phyloP scores from a whole-genome alignment of 2,329 filamentous ascomycete genomes.

The Lizonia empirigonia region DNA sequence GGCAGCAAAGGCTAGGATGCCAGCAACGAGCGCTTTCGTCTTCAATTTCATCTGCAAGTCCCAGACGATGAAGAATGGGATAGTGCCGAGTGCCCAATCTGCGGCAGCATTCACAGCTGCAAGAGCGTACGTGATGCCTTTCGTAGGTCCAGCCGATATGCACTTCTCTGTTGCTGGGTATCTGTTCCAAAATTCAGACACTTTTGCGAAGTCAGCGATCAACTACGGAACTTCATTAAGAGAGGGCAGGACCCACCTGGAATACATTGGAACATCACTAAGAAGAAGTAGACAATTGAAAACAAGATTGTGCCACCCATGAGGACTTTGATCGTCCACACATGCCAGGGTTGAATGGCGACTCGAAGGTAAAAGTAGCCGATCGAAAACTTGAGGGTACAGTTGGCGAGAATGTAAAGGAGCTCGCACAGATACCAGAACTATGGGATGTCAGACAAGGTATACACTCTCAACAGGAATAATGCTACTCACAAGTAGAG shows the following conservation, averaged over 20 bases:
- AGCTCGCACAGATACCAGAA: slow-evolving; percentile 63
- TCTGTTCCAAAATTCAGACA: slow-evolving; percentile 58
- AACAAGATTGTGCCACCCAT: slow-evolving; percentile 54
- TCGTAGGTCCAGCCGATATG: slow-evolving; percentile 54
- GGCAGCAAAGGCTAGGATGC: slow-evolving; percentile 52
- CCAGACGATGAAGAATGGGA: slow-evolving; percentile 59
- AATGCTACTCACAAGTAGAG: slow-evolving; percentile 32
- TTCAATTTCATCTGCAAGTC: slow-evolving; percentile 60
- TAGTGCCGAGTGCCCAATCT: slow-evolving; percentile 43
- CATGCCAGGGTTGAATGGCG: slow-evolving; percentile 53
- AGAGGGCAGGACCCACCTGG: slow-evolving; percentile 38
- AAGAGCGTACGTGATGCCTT: slow-evolving; percentile 56
- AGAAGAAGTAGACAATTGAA: slow-evolving; percentile 57
- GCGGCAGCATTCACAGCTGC: slow-evolving; percentile 37
- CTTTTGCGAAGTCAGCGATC: slow-evolving; percentile 9
- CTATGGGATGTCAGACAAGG: slow-evolving; percentile 22
- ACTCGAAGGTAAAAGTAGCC: slow-evolving; percentile 61
- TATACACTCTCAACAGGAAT: not conserved
- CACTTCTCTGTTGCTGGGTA: slow-evolving; percentile 50
- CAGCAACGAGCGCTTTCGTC: slow-evolving; percentile 59
- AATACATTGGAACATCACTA: slow-evolving; percentile 60
- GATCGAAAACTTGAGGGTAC: slow-evolving; percentile 58
- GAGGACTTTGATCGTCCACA: slow-evolving; percentile 54
- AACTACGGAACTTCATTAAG: not conserved
- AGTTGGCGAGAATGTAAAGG: slow-evolving; percentile 58